Conservation (phyloP, 768 basidiomycete species). For the Termitomyces sp. region DNA sequence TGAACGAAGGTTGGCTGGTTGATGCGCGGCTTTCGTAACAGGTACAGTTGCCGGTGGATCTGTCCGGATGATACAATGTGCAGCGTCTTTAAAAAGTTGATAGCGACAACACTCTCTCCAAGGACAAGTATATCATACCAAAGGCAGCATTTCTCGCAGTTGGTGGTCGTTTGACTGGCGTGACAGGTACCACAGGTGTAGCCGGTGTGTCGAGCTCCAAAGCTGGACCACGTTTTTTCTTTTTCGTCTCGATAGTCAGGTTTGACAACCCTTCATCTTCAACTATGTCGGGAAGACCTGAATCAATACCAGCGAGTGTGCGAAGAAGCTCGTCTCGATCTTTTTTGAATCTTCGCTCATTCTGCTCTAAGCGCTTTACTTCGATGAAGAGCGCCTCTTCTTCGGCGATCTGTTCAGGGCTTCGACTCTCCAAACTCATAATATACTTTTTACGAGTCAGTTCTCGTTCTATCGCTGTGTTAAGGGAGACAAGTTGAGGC, state of each 20-base stretch:
- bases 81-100: slow-evolving; percentile 41
- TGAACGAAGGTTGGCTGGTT: slow-evolving; percentile 79
- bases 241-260: slow-evolving; percentile 47
- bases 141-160: slow-evolving; percentile 53
- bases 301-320: slow-evolving; percentile 81
- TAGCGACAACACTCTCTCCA: slow-evolving; percentile 2
- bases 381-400: slow-evolving; percentile 94
- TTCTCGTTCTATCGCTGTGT: slow-evolving; percentile 64
- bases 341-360: slow-evolving; percentile 79
- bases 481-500: background rate
- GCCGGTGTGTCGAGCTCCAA: slow-evolving; percentile 44
- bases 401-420: slow-evolving; percentile 84
- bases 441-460: slow-evolving; percentile 85
- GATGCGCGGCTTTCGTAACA: slow-evolving; percentile 71
- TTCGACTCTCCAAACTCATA: slow-evolving; percentile 80
- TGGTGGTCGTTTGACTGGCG: slow-evolving; percentile 36
- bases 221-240: slow-evolving; percentile 48
- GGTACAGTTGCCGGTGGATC: slow-evolving; percentile 49
- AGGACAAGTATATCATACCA: slow-evolving; percentile 32
- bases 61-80: slow-evolving; percentile 69
- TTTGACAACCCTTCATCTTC: slow-evolving; percentile 58
- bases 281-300: slow-evolving; percentile 70
- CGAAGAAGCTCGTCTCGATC: slow-evolving; percentile 86
- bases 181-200: slow-evolving; percentile 31
- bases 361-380: slow-evolving; percentile 92